Percentiles rank a stretch among this genome's conserved stretches.
Conservation (phyloP, 768 basidiomycete genomes). For the Agrocybe pediades region DNA sequence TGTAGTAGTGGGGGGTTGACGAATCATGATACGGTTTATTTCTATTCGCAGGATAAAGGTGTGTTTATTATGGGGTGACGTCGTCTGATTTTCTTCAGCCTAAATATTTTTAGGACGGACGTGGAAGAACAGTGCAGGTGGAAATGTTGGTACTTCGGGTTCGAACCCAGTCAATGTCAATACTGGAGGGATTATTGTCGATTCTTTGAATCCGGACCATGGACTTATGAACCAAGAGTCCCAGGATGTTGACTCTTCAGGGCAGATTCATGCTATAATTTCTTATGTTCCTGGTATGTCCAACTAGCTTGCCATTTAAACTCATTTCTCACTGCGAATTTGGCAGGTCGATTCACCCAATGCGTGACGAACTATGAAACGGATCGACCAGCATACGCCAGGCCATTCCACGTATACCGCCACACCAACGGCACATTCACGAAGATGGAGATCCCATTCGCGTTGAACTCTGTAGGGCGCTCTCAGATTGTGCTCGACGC, state of each 20-base stretch:
- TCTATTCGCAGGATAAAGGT: conserved; percentile 50
- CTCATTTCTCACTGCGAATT: too few relatives aligned
- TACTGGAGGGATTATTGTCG: conserved; percentile 43
- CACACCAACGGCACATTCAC: conserved; percentile 41
- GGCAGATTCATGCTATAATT: conserved; percentile 47
- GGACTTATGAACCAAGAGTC: conserved; percentile 57
- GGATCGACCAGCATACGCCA: conserved; percentile 35
- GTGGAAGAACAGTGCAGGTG: conserved; percentile 45
- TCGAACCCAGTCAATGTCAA: conserved; percentile 44
- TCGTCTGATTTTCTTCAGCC: neutral
- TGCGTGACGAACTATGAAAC: conserved; percentile 44
- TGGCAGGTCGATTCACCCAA: conserved; percentile 48
- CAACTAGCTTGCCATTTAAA: neutral
- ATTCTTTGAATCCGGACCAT: conserved; percentile 46
- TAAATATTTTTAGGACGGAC: conserved; percentile 34
- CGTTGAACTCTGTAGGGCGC: conserved; percentile 42
- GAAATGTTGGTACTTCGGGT: conserved; percentile 39
- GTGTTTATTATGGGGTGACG: neutral
- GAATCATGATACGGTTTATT: conserved; percentile 49
- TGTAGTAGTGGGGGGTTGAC: conserved; percentile 46
- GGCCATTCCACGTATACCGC: conserved; percentile 46
- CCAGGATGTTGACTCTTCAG: conserved; percentile 45
- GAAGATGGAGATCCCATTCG: conserved; percentile 49
- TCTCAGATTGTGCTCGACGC: conserved; percentile 46
- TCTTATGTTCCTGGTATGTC: conserved; percentile 46